Conservation (phyloP, 495 filamentous ascomycete genomes). For the Penicillium soppii region DNA sequence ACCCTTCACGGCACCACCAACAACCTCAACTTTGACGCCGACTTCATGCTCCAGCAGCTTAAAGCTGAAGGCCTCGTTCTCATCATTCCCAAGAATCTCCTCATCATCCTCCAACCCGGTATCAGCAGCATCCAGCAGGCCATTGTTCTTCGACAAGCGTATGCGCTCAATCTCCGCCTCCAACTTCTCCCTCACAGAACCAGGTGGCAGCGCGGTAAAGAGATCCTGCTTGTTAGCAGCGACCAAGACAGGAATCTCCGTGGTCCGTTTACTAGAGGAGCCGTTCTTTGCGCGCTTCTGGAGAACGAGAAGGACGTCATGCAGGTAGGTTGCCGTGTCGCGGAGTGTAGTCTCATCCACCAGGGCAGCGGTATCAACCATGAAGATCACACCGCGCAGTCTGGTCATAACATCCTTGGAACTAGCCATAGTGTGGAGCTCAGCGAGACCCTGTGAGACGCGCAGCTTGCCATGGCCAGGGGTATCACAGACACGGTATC, state of each 20-base stretch:
- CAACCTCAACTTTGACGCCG: constrained; percentile 68
- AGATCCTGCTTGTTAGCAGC: constrained; percentile 95
- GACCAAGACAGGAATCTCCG: constrained; percentile 71
- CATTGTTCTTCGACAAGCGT: constrained; percentile 72
- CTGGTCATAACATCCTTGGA: constrained; percentile 51
- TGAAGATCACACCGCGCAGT: constrained; percentile 77
- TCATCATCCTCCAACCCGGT: constrained; percentile 72
- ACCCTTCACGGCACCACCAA: constrained; percentile 75
- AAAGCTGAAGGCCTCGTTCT: constrained; percentile 73
- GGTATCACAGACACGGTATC: constrained; percentile 81
- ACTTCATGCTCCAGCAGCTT: constrained; percentile 77
- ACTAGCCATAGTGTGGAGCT: constrained; percentile 40
- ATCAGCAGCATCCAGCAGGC: constrained; percentile 64
- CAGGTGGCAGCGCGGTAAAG: constrained; percentile 86
- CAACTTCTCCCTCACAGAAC: constrained; percentile 69
- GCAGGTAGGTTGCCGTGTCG: constrained; percentile 74
- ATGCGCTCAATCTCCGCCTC: constrained; percentile 83
- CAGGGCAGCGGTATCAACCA: constrained; percentile 80
- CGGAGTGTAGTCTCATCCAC: constrained; percentile 55
- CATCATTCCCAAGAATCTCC: constrained; percentile 76
- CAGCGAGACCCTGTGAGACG: constrained; percentile 43
- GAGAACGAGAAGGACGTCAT: constrained; percentile 77
- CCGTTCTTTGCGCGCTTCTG: constrained; percentile 67
- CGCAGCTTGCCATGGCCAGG: constrained; percentile 95
- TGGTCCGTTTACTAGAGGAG: constrained; percentile 54